Percentiles rank a stretch among this genome's conserved stretches.
Conservation (phyloP, 176 grass and related monocot species). For the Triticum monococcum region DNA sequence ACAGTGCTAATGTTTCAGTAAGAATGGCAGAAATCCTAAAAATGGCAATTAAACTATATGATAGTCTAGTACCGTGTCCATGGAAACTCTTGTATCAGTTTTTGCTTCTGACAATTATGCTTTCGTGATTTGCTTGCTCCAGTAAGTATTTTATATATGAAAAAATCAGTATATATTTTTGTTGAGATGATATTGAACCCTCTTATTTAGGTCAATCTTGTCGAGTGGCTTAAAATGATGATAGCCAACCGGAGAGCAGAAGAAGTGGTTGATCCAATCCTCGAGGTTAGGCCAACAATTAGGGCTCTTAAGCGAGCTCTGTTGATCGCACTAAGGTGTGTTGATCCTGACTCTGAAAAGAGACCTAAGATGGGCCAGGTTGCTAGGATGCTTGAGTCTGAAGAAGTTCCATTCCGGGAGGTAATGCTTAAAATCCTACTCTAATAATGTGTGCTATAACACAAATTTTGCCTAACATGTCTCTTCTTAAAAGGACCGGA, state of each 20-base stretch:
- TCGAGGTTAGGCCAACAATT: conserved; percentile 53
- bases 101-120: background rate
- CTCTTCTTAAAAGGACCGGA: conserved; percentile 43
- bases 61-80: background rate
- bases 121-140: background rate
- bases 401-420: conserved; percentile 78
- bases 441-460: conserved; percentile 12
- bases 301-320: conserved; percentile 66
- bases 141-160: background rate
- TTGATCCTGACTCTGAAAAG: conserved; percentile 85
- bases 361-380: conserved; percentile 85
- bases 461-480: background rate
- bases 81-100: background rate
- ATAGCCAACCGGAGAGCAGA: conserved; percentile 68
- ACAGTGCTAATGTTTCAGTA: background rate
- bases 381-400: conserved; percentile 79
- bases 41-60: background rate
- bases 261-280: conserved; percentile 69
- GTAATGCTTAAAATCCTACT: conserved; percentile 36
- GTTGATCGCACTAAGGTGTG: conserved; percentile 65
- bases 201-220: conserved; percentile 68
- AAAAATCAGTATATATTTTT: background rate
- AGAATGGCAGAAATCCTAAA: background rate
- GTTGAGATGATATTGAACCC: conserved; percentile 1
- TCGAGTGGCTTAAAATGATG: conserved; percentile 93